These are phyloP conservation scores for Trichoderma orchidacearum DNA, from an alignment of 495 filamentous ascomycete species.

Conservation along the genomic window DNA sequence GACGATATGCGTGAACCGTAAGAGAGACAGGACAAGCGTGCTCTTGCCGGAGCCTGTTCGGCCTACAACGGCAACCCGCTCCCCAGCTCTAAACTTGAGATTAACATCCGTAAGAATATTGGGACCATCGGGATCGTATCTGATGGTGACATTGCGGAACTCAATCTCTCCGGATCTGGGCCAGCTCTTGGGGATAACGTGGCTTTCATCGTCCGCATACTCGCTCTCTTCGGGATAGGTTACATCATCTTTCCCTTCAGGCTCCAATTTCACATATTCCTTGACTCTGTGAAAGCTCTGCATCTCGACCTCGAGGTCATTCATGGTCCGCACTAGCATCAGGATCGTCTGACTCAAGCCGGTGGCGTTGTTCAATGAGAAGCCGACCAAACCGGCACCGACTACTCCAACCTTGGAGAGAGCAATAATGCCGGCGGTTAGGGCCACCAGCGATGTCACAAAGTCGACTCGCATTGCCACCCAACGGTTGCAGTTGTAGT, in stretches of 20 bases:
- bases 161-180: constrained; percentile 31
- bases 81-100: constrained; percentile 35
- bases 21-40: constrained; percentile 38
- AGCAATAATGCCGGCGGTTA: constrained; percentile 31
- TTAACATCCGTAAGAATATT: constrained; percentile 37
- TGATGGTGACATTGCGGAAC: constrained; percentile 34
- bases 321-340: constrained; percentile 28
- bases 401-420: constrained; percentile 24
- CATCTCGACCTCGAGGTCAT: constrained; percentile 35
- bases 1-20: constrained; percentile 38
- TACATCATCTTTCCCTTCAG: constrained; percentile 25
- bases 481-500: constrained; percentile 38
- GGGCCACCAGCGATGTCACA: constrained; percentile 30
- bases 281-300: constrained; percentile 35
- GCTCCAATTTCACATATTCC: constrained; percentile 30
- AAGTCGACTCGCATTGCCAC: constrained; percentile 33
- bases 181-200: constrained; percentile 26
- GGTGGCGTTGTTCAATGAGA: constrained; percentile 34
- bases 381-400: constrained; percentile 31
- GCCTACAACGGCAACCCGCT: constrained; percentile 41
- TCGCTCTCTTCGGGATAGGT: constrained; percentile 8
- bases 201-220: constrained; percentile 12
- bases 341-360: constrained; percentile 33
- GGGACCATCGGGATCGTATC: constrained; percentile 31
- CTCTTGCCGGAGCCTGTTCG: constrained; percentile 49